Conservation (phyloP, 768 basidiomycete species). For the Gloeophyllum trabeum region DNA sequence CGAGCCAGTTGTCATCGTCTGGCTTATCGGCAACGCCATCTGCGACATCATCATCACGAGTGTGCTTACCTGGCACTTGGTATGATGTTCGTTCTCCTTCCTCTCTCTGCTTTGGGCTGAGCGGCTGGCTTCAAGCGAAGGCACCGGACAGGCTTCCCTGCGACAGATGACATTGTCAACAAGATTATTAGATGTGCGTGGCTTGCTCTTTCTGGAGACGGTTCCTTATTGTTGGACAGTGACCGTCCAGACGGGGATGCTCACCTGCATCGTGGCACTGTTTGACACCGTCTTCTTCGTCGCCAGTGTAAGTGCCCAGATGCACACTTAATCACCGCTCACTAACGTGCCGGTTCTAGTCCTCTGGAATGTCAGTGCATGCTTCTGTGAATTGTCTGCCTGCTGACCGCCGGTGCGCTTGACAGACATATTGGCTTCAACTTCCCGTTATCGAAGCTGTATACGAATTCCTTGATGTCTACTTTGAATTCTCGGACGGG, state of each 20-base stretch:
- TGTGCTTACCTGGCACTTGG: conserved; percentile 29
- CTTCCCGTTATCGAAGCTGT: conserved; percentile 21
- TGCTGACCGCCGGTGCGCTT: conserved; percentile 2
- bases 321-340: conserved; percentile 11
- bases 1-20: conserved; percentile 20
- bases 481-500: conserved; percentile 18
- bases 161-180: conserved; percentile 26
- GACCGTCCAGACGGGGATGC: conserved; percentile 26
- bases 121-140: conserved; percentile 23
- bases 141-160: conserved; percentile 22
- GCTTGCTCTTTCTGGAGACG: not conserved
- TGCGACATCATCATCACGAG: conserved; percentile 37
- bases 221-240: conserved; percentile 14
- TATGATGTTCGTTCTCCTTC: conserved; percentile 7
- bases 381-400: not conserved
- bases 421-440: conserved; percentile 18
- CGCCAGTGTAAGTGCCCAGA: not conserved
- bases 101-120: not conserved
- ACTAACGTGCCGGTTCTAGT: not conserved
- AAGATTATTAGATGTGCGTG: conserved; percentile 18
- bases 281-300: conserved; percentile 19
- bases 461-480: conserved; percentile 23
- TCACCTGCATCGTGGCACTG: conserved; percentile 26
- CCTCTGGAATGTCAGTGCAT: conserved; percentile 2
- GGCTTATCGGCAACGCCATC: conserved; percentile 32